phyloP scores from a whole-genome alignment of 1,284 basidiomycete species.

The Ustilago hordei region DNA sequence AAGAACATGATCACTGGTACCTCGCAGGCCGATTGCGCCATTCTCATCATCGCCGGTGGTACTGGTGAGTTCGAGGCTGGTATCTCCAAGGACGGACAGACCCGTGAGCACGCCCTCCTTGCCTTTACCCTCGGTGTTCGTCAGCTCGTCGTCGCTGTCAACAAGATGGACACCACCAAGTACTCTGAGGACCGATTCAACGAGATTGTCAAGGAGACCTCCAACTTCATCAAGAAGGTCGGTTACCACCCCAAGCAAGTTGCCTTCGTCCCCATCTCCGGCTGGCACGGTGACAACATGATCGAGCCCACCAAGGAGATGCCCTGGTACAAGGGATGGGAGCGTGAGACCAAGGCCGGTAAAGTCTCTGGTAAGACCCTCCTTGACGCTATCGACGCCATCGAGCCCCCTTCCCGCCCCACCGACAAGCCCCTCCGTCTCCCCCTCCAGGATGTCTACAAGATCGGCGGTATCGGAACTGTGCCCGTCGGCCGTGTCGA shows the following conservation, averaged over 20 bases:
- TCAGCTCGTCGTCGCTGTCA: slow-evolving; percentile 99
- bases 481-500: slow-evolving; percentile 99
- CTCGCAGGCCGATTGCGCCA: slow-evolving; percentile 98
- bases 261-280: slow-evolving; percentile 99
- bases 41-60: slow-evolving; percentile 99
- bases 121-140: slow-evolving; percentile 99
- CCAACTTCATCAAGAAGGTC: slow-evolving; percentile 99
- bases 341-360: slow-evolving; percentile 84
- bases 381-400: slow-evolving; percentile 99
- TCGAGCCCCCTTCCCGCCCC: slow-evolving; percentile 95
- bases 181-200: slow-evolving; percentile 99
- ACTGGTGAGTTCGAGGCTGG: slow-evolving; percentile 99
- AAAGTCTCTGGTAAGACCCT: slow-evolving; percentile 96
- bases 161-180: slow-evolving; percentile 99
- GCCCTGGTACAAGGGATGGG: slow-evolving; percentile 95
- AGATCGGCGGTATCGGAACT: slow-evolving; percentile 99
- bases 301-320: slow-evolving; percentile 86
- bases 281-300: slow-evolving; percentile 99
- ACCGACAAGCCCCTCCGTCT: slow-evolving; percentile 99
- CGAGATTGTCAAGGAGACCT: slow-evolving; percentile 99
- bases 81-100: slow-evolving; percentile 99
- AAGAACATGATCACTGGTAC: slow-evolving; percentile 86
- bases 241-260: slow-evolving; percentile 99
- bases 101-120: slow-evolving; percentile 99
- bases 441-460: slow-evolving; percentile 99